Conservation (phyloP, 148 eudicot species). For the Talinum fruticosum region DNA sequence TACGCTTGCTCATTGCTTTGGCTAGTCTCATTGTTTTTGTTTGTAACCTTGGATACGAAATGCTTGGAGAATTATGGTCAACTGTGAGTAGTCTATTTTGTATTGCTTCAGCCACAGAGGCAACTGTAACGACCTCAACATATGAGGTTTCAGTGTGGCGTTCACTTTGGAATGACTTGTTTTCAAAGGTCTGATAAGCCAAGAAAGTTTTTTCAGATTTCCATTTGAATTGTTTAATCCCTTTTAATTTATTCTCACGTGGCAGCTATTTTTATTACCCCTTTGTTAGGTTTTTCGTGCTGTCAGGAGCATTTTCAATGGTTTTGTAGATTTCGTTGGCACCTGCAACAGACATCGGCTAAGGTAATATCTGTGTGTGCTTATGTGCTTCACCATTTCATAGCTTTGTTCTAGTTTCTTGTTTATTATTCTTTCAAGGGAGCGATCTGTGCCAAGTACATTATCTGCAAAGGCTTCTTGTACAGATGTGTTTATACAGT, state of each 20-base stretch:
- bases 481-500: neutral
- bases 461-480: neutral
- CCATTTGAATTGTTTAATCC: neutral
- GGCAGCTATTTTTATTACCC: conserved; percentile 10
- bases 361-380: conserved; percentile 44
- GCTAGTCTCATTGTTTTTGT: conserved; percentile 39
- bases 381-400: neutral
- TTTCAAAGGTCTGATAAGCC: conserved; percentile 56
- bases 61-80: conserved; percentile 49
- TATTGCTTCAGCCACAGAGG: conserved; percentile 62
- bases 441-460: neutral
- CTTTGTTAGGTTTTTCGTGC: conserved; percentile 71
- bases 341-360: conserved; percentile 96
- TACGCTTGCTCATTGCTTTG: conserved; percentile 59
- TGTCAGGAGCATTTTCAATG: conserved; percentile 78
- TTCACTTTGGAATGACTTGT: conserved; percentile 87
- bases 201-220: neutral
- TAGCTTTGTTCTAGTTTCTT: neutral
- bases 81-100: conserved; percentile 46
- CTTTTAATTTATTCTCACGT: neutral
- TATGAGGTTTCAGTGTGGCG: conserved; percentile 81
- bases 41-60: conserved; percentile 37
- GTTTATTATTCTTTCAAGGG: neutral
- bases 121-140: conserved; percentile 47
- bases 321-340: conserved; percentile 77